A percentile compares a stretch with the other conserved stretches of the same genome.
Evolutionary conservation across 306 rosid species (phyloP).

Genomic region (Ochetophila trinervis): DNA sequence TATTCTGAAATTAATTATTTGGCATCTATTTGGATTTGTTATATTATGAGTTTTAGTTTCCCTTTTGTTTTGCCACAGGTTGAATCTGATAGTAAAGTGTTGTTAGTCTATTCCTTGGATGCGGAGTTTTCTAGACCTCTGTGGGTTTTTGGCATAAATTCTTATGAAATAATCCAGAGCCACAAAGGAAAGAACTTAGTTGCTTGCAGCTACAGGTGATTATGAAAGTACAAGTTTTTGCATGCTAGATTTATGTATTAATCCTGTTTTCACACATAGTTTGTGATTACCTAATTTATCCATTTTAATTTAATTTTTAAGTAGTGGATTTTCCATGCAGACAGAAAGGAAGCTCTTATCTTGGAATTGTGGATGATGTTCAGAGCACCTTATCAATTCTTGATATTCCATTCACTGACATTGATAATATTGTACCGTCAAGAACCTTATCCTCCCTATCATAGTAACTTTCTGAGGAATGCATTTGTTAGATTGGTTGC

Average conservation of each 20-base stretch:
- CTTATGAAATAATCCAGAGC: conserved; percentile 66
- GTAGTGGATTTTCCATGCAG: conserved; percentile 43
- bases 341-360: conserved; percentile 76
- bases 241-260: neutral
- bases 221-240: conserved; percentile 8
- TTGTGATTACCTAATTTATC: neutral
- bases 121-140: conserved; percentile 86
- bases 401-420: conserved; percentile 81
- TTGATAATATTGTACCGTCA: conserved; percentile 68
- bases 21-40: conserved; percentile 1
- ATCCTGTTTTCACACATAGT: conserved; percentile 9
- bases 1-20: conserved; percentile 3
- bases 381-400: conserved; percentile 54
- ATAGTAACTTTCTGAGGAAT: neutral
- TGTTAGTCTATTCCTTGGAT: conserved; percentile 61
- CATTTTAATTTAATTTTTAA: conserved; percentile 1
- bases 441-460: conserved; percentile 19
- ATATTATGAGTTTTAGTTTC: conserved; percentile 1
- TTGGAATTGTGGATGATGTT: conserved; percentile 68
- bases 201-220: conserved; percentile 88
- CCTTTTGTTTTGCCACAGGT: conserved; percentile 45
- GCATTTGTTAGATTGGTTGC: conserved; percentile 16
- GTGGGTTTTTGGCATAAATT: conserved; percentile 76
- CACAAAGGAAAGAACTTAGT: conserved; percentile 39
- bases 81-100: conserved; percentile 68